Evolutionary conservation across 257 asterid species (phyloP), one percentile per base, ranked within the genome.

Genomic region (Hygrophila difformis): DNA sequence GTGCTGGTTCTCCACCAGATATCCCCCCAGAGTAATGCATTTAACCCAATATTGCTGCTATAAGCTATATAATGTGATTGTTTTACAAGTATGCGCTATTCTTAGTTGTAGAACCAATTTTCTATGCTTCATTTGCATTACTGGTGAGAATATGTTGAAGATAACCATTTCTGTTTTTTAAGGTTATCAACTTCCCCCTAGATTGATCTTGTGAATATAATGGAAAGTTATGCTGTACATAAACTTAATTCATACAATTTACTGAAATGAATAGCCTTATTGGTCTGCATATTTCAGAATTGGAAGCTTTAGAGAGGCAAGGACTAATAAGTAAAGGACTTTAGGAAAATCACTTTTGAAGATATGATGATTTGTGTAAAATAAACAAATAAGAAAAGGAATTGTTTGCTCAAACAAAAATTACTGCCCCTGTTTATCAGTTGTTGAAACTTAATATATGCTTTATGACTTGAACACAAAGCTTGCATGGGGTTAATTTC

Each of bases 1-100:
- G 82, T 48, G 78, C 81, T 0, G 96, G 98, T 43, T 89, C 98
- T 62, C 98, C 96, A 26, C 98, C 98, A 18, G 98, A 89, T 60
- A 64, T 89, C 6, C 96, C 98, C 31, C 82, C 96, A 0, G 89
- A 82, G 98, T 89, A 82, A 60, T 39, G 60, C 4, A 20, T 47
- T 24, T 10, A 17, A 29, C 21, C 57, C 40, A 45, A 22, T 39
- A 12, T 15, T 40, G 44, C 33, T 47, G 2, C 28, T 3, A 37
- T 15, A 56, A 8, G 55, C 20, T 35, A 53, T 42, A 9, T 49
- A 44, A 23, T 42, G 24, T 47, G 20, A 31, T 47, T 18, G 6
- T 35, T 23, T 39, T 13, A 47, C 33, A 13, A 53, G 17, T 52
- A 35, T 26, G 14, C 37, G 8, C 16, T 7, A 23, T 20, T 8